phyloP scores from a whole-genome alignment of 2,329 filamentous ascomycete species.

The Aureobasidium melanogenum region DNA sequence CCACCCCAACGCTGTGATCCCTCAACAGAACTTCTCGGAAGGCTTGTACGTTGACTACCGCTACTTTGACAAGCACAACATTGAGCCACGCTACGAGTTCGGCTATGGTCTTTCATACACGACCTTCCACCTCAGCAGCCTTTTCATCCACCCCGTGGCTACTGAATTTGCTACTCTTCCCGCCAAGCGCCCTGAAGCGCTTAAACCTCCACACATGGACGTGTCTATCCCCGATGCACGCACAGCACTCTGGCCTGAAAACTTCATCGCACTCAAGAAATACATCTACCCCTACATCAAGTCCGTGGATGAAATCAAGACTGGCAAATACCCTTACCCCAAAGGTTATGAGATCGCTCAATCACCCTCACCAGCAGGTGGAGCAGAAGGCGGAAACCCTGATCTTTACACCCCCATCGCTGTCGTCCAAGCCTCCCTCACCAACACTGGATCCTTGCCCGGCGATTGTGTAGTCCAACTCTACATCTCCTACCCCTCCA shows the following conservation, averaged over 20 bases:
- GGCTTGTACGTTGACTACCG: slow-evolving; percentile 86
- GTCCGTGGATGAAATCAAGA: slow-evolving; percentile 39
- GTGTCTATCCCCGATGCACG: slow-evolving; percentile 45
- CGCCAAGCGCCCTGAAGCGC: slow-evolving; percentile 32
- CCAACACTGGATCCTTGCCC: slow-evolving; percentile 51
- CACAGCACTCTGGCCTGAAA: slow-evolving; percentile 52
- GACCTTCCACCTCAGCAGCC: slow-evolving; percentile 53
- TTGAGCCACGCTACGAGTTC: slow-evolving; percentile 74
- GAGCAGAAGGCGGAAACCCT: slow-evolving; percentile 59
- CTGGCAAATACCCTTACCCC: slow-evolving; percentile 42
- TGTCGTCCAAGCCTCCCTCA: slow-evolving; percentile 43
- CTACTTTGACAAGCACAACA: slow-evolving; percentile 68
- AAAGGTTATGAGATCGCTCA: slow-evolving; percentile 45
- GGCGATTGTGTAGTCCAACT: slow-evolving; percentile 50
- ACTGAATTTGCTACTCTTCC: slow-evolving; percentile 30
- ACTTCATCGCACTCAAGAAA: slow-evolving; percentile 54
- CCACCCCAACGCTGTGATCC: slow-evolving; percentile 57
- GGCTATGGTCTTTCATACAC: slow-evolving; percentile 82
- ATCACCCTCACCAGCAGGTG: slow-evolving; percentile 54
- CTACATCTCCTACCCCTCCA: slow-evolving; percentile 39
- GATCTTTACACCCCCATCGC: slow-evolving; percentile 52
- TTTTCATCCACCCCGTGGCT: slow-evolving; percentile 34
- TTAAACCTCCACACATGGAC: slow-evolving; percentile 47
- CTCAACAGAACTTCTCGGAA: slow-evolving; percentile 76
- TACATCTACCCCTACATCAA: slow-evolving; percentile 67